Evolutionary conservation across 208 protist genomes (phyloP), one percentile per base, ranked within the genome.

Genomic region (Trypanosoma mega): DNA sequence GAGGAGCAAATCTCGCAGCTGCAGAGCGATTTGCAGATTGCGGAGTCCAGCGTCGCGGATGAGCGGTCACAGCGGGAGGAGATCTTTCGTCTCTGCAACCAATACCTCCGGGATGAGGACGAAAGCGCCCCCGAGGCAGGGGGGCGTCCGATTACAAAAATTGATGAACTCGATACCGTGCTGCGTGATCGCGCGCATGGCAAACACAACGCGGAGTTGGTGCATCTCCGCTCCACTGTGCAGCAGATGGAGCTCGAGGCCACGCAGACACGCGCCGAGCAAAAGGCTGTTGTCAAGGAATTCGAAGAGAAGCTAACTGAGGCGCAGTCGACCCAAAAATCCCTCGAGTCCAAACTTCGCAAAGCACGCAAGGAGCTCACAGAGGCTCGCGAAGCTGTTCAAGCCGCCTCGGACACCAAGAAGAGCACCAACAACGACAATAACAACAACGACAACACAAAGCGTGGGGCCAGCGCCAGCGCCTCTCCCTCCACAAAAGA

Each of bases 21-120:
- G 37, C 76, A 82, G 56, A 91, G 78, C 70, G 79, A 92, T 46
- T 57, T 85, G 26, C 75, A 86, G 63, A 82, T 91, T 47, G 55
- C 74, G 0, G 81, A 92, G 66, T 76, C 74, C 24, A 81, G 36
- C 50, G 63, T 61, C 0, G 61, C 29, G 16, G 80, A 82, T 24
- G 65, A 74, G 47, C 57, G 76, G 37, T 49, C 73, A 24, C 74
- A 84, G 63, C 67, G 69, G 14, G 72, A 74, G 26, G 82, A 88
- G 30, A 65, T 90, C 2, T 64, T 85, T 36, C 65, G 68, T 21
- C 46, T 85, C 14, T 94, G 87, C 48, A 51, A 74, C 27, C 70
- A 51, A 26, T 88, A 83, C 69, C 71, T 92, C 24, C 39, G 77
- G 27, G 44, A 14, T 53, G 50, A 64, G 23, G 54, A 47, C n/a